Evolutionary conservation across 73 alveolate genomes (phyloP).

Genomic region (Loxodes magnus): DNA sequence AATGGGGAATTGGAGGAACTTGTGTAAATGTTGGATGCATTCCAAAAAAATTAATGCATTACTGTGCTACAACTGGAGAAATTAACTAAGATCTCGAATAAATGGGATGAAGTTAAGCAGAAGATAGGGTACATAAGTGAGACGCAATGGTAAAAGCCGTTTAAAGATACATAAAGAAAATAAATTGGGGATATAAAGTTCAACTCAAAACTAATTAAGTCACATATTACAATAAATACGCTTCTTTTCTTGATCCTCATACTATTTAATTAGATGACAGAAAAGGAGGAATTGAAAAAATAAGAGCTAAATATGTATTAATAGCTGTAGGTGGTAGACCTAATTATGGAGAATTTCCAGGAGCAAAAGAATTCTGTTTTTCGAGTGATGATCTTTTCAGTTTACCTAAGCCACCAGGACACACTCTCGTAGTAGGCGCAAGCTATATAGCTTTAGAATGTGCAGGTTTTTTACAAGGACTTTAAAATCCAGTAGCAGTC

Average conservation of each 20-base stretch:
- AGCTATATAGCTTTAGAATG: slow-evolving; percentile 91
- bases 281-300: slow-evolving; percentile 61
- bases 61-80: slow-evolving; percentile 86
- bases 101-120: slow-evolving; percentile 45
- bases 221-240: slow-evolving; percentile 82
- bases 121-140: slow-evolving; percentile 38
- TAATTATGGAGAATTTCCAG: slow-evolving; percentile 8
- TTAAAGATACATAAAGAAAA: slow-evolving; percentile 64
- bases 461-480: slow-evolving; percentile 91
- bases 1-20: slow-evolving; percentile 99
- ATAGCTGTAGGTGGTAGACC: slow-evolving; percentile 95
- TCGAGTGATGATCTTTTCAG: slow-evolving; percentile 92
- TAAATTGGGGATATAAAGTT: slow-evolving; percentile 84
- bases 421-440: slow-evolving; percentile 97
- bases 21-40: slow-evolving; percentile 99
- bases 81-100: slow-evolving; percentile 42
- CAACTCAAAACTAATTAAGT: slow-evolving; percentile 62
- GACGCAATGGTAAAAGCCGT: slow-evolving; percentile 71
- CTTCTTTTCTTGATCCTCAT: slow-evolving; percentile 84
- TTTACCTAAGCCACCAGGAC: slow-evolving; percentile 86
- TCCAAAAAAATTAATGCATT: slow-evolving; percentile 99
- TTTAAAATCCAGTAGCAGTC: slow-evolving; percentile 88
- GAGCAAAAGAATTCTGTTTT: slow-evolving; percentile 22
- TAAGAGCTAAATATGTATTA: slow-evolving; percentile 58
- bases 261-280: slow-evolving; percentile 77